Evolutionary conservation across 768 basidiomycete genomes (phyloP).

Genomic region (Antrodiella citrinella): DNA sequence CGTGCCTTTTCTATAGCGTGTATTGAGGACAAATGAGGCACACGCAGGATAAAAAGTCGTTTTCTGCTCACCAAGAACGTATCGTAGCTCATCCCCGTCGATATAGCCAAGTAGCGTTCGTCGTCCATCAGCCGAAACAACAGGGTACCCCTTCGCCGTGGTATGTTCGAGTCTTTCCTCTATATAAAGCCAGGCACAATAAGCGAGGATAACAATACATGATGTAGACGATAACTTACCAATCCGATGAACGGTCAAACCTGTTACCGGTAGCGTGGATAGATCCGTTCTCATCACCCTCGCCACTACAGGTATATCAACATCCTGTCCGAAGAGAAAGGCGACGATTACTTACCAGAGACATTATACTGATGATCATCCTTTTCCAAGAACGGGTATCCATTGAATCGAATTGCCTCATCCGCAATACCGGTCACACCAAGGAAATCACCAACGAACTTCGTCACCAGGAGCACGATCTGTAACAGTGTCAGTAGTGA

Average conservation of each 20-base stretch:
- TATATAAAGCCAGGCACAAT: conserved; percentile 22
- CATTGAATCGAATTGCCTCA: conserved; percentile 94
- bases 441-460: conserved; percentile 92
- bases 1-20: conserved; percentile 56
- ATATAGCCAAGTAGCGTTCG: conserved; percentile 79
- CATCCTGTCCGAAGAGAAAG: not conserved
- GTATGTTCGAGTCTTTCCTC: conserved; percentile 67
- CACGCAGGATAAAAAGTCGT: not conserved
- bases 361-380: conserved; percentile 91
- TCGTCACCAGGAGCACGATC: conserved; percentile 95
- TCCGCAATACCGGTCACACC: conserved; percentile 94
- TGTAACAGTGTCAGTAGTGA: conserved; percentile 24
- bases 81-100: conserved; percentile 74
- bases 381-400: conserved; percentile 94
- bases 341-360: conserved; percentile 49
- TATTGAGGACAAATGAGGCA: not conserved
- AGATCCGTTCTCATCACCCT: conserved; percentile 86
- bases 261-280: conserved; percentile 60
- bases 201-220: not conserved
- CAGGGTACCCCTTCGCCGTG: conserved; percentile 85
- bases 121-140: conserved; percentile 57
- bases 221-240: conserved; percentile 41
- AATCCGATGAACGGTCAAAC: conserved; percentile 70
- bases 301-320: conserved; percentile 45
- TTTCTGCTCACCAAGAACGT: conserved; percentile 65